phyloP scores from a whole-genome alignment of 768 basidiomycete genomes.

The Pulveroboletus sp. region DNA sequence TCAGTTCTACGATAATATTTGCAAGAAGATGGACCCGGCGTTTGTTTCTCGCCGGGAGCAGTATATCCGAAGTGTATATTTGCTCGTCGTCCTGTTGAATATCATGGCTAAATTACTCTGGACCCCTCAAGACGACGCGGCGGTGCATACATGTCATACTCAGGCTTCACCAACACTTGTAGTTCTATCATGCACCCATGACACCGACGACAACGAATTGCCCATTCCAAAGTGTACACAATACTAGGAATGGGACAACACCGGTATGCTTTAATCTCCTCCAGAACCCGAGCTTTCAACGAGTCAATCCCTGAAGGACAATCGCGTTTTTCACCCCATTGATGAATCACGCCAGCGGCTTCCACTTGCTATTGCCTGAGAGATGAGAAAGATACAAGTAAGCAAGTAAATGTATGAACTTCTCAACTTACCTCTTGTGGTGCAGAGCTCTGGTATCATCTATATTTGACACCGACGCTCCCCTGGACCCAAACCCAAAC shows the following conservation, averaged over 20 bases:
- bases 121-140: too few relatives aligned
- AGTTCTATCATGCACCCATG: slow-evolving; percentile 26
- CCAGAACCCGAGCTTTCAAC: slow-evolving; percentile 10
- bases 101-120: too few relatives aligned
- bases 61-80: too few relatives aligned
- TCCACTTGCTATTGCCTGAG: slow-evolving; percentile 1
- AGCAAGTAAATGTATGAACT: too few relatives aligned
- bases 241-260: slow-evolving; percentile 1
- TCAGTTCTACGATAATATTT: too few relatives aligned
- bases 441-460: neutral
- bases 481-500: neutral
- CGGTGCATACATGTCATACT: too few relatives aligned
- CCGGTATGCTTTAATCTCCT: neutral
- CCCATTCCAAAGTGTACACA: neutral
- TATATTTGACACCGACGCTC: slow-evolving; percentile 4
- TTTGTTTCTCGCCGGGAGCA: too few relatives aligned
- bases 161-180: too few relatives aligned
- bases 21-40: too few relatives aligned
- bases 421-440: neutral
- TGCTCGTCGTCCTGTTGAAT: too few relatives aligned
- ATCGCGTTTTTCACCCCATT: too few relatives aligned
- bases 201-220: slow-evolving; percentile 14
- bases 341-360: neutral
- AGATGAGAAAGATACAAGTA: neutral
- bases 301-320: neutral